Base-by-base conservation (phyloP, 2,329 filamentous ascomycete species). In the Diatrype stigma region DNA sequence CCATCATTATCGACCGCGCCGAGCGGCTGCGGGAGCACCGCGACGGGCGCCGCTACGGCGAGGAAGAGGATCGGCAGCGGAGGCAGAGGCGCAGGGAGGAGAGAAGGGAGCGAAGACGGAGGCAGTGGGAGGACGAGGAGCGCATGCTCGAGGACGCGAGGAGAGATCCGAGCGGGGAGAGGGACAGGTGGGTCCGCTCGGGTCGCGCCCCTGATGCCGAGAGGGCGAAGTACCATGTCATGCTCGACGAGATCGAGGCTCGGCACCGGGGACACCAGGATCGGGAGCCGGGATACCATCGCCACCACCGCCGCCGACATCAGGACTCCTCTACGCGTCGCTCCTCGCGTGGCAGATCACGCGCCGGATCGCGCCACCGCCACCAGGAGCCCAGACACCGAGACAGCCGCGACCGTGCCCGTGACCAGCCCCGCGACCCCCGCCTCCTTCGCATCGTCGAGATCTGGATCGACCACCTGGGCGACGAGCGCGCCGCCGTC, bases 381-480 rank as follows among this genome's bases (percentile, higher is more conserved):
- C 22, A 26, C 22, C 40, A 28, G n/a, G n/a, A 42, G 19, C 21
- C n/a, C 22, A 44, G 40, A 11, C 10, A 11, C 17, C 37, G 17
- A 6, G 7, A 40, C 37, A 21, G 19, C n/a, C n/a, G 19, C 37
- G 37, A 40, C 8, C 12, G 11, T 21, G 37, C 11, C 17, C n/a
- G 19, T 17, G 8, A 12, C 37, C 17, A 40, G 37, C 19, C 23
- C 14, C 57, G 40, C 14, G 17, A 49, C 26, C 73, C 75, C 19
- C 67, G 68, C 10, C 56, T 80, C 6, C 56, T 65, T 48, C 63
- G 64, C 22, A 51, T 76, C 26, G 60, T 80, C 1, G 70, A 76
- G 21, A 67, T 68, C 6, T 80, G 76, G 75, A 72, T 77, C 44
- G 51, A 60, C 5, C 63, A 65, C 19, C 67, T 70, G 23, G 56